phyloP scores from a whole-genome alignment of 208 protist species.

The Trypanosoma platydactyli region DNA sequence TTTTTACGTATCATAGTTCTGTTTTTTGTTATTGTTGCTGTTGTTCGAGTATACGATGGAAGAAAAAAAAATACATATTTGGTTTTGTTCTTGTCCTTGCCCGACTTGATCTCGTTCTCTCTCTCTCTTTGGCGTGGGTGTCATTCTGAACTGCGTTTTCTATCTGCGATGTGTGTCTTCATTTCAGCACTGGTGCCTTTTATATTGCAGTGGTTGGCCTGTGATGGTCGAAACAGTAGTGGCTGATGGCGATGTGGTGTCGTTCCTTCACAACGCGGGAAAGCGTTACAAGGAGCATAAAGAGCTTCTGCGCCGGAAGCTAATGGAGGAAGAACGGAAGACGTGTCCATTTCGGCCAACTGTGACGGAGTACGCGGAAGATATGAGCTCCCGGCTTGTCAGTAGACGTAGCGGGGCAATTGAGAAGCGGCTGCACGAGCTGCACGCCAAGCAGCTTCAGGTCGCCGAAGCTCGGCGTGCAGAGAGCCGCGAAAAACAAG shows the following conservation, averaged over 20 bases:
- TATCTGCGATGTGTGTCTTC: not conserved
- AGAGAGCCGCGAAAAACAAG: constrained; percentile 22
- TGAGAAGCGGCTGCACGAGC: constrained; percentile 53
- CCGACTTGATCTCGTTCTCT: too few species aligned
- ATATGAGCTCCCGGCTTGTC: constrained; percentile 29
- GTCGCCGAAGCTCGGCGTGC: constrained; percentile 33
- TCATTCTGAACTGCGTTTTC: not conserved
- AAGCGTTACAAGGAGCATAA: constrained; percentile 62
- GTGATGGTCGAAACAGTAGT: constrained; percentile 11
- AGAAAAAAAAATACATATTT: not conserved
- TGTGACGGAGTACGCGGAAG: constrained; percentile 50
- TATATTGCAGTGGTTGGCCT: constrained; percentile 5
- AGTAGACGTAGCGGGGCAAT: constrained; percentile 44
- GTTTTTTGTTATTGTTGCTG: not conserved
- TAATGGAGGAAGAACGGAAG: constrained; percentile 41
- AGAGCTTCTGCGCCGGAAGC: constrained; percentile 58
- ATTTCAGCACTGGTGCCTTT: constrained; percentile 11
- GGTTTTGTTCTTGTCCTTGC: too few species aligned
- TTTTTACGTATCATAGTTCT: not conserved
- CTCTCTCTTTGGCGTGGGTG: not conserved
- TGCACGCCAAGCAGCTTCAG: constrained; percentile 45
- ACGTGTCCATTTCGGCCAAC: constrained; percentile 49
- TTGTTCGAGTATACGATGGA: constrained; percentile 2
- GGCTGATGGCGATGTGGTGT: constrained; percentile 38
- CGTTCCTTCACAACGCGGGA: constrained; percentile 61